These are phyloP conservation scores for Cryptococcus maquisensis DNA, from an alignment of 1,284 basidiomycete genomes.

Conservation along the genomic window DNA sequence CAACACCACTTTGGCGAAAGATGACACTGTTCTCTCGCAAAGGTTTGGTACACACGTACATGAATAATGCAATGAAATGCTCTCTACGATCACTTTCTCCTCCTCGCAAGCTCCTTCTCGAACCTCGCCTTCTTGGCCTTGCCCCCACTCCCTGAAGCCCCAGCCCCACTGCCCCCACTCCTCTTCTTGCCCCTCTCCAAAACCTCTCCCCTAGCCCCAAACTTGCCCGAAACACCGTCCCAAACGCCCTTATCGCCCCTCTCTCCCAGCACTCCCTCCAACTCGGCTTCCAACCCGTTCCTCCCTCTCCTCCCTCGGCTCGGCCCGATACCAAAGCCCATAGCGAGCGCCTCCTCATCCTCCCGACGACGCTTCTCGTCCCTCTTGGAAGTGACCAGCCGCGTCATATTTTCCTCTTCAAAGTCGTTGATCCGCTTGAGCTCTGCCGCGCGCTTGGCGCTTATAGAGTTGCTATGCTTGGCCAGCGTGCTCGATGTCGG, in stretches of 20 bases:
- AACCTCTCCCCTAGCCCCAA: slow-evolving; percentile 43
- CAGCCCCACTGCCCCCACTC: slow-evolving; percentile 46
- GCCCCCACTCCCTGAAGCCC: slow-evolving; percentile 36
- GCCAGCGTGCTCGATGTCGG: slow-evolving; percentile 38
- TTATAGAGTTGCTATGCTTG: slow-evolving; percentile 38
- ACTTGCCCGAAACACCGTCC: slow-evolving; percentile 55
- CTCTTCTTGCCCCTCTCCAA: slow-evolving; percentile 32
- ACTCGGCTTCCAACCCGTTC: slow-evolving; percentile 77
- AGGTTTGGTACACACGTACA: background rate
- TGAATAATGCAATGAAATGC: background rate
- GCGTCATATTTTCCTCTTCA: slow-evolving; percentile 94
- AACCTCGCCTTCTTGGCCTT: slow-evolving; percentile 68
- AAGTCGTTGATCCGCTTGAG: slow-evolving; percentile 81
- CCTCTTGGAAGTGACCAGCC: slow-evolving; percentile 86
- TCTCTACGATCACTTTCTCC: background rate
- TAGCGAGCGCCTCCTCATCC: slow-evolving; percentile 87
- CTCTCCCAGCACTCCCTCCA: slow-evolving; percentile 69
- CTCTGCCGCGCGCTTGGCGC: slow-evolving; percentile 54
- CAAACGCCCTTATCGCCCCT: slow-evolving; percentile 51
- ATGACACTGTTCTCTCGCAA: background rate
- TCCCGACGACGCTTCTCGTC: slow-evolving; percentile 70
- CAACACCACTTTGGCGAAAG: no score
- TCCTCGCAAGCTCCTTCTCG: slow-evolving; percentile 57
- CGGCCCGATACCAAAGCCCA: slow-evolving; percentile 58
- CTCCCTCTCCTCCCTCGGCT: slow-evolving; percentile 56